Evolutionary conservation across 2,329 filamentous ascomycete genomes (phyloP).

Genomic region (Cordyceps militaris): DNA sequence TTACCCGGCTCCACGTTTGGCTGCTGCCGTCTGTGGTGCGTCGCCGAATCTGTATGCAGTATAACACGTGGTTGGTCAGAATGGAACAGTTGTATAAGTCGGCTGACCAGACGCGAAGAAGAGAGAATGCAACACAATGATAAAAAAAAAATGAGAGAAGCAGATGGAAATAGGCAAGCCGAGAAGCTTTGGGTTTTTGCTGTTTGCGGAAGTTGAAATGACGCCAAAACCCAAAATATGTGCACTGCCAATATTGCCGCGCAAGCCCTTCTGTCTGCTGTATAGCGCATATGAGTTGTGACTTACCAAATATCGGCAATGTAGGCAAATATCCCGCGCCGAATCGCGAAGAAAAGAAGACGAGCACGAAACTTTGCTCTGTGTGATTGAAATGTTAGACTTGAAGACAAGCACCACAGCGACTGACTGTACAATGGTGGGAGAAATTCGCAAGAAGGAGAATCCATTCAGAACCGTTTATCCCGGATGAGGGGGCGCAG

Average conservation of each 20-base stretch:
- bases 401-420: no score
- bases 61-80: slow-evolving; percentile 14
- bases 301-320: no score
- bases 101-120: neutral
- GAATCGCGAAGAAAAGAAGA: no score
- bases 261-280: neutral
- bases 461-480: neutral
- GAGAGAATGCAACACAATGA: neutral
- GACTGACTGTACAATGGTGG: no score
- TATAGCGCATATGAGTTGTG: neutral
- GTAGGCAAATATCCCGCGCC: no score
- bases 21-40: neutral
- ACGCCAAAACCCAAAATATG: neutral
- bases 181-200: neutral
- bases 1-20: neutral
- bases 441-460: neutral
- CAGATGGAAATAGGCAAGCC: neutral
- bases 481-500: neutral
- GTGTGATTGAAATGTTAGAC: neutral
- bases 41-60: slow-evolving; percentile 4
- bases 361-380: no score
- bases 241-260: neutral
- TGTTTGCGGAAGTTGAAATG: neutral
- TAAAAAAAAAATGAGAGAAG: neutral
- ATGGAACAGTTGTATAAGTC: slow-evolving; percentile 4